Conservation (phyloP, 2,329 filamentous ascomycete genomes). For the Monosporascus sp. region DNA sequence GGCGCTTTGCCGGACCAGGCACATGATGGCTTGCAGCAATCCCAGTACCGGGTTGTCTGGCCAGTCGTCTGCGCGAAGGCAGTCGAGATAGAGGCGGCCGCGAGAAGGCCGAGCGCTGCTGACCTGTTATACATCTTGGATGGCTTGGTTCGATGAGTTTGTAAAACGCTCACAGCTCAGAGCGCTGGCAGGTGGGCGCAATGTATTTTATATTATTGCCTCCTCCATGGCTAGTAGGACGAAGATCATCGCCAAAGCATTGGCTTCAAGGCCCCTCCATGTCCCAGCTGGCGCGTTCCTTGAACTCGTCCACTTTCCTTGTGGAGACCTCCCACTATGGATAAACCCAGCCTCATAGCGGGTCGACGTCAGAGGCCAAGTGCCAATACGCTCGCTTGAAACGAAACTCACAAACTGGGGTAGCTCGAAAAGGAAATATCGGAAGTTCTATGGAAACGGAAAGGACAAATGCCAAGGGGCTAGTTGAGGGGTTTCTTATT, state of each 20-base stretch:
- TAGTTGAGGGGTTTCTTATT: background rate
- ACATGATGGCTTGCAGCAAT: conserved; percentile 56
- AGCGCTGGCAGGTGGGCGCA: background rate
- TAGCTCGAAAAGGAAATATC: background rate
- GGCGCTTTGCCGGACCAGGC: conserved; percentile 43
- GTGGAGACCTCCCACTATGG: background rate
- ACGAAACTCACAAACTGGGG: background rate
- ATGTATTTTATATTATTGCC: background rate
- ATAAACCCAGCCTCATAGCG: background rate
- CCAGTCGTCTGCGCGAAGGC: conserved; percentile 13
- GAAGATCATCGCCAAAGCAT: background rate
- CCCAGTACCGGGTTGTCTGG: conserved; percentile 34
- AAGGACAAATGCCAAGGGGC: background rate
- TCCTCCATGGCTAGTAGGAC: background rate
- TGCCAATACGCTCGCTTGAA: background rate
- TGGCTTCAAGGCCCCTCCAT: background rate
- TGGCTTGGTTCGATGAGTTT: background rate
- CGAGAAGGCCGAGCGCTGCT: conserved; percentile 8
- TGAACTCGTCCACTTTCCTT: background rate
- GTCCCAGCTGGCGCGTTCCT: background rate
- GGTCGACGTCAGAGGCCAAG: background rate
- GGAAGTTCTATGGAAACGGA: background rate
- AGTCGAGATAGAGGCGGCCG: conserved; percentile 6
- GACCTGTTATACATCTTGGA: conserved; percentile 7
- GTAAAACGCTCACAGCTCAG: background rate